Evolutionary conservation across 306 rosid genomes (phyloP).

Genomic region (Prunus kanzakura): DNA sequence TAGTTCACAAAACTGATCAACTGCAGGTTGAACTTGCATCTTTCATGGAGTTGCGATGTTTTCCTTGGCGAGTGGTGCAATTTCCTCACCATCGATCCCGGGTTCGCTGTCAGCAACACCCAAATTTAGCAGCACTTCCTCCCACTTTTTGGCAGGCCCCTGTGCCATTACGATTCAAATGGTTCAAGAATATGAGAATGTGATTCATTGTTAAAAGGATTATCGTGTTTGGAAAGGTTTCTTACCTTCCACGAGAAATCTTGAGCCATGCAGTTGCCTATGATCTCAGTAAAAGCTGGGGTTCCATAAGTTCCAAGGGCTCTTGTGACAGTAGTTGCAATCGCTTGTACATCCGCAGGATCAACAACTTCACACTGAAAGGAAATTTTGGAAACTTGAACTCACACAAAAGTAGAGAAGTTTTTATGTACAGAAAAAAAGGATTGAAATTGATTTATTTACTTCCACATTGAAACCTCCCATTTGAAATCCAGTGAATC

Average conservation of each 20-base stretch:
- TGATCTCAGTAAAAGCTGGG: slow-evolving; percentile 53
- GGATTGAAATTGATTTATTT: slow-evolving; percentile 17
- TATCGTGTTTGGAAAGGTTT: background rate
- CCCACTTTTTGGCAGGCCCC: slow-evolving; percentile 88
- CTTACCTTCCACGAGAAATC: slow-evolving; percentile 88
- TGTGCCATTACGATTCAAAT: slow-evolving; percentile 6
- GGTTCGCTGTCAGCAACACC: slow-evolving; percentile 59
- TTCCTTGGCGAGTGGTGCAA: slow-evolving; percentile 75
- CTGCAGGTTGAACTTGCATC: background rate
- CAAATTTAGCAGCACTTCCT: slow-evolving; percentile 53
- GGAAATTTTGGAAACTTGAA: slow-evolving; percentile 16
- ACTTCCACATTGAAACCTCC: slow-evolving; percentile 81
- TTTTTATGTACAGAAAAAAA: background rate
- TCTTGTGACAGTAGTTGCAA: slow-evolving; percentile 49
- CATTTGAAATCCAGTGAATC: slow-evolving; percentile 86
- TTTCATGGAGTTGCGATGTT: slow-evolving; percentile 62
- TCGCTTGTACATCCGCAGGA: slow-evolving; percentile 51
- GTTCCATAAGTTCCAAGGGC: slow-evolving; percentile 55
- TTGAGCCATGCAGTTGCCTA: slow-evolving; percentile 70
- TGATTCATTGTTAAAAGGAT: background rate
- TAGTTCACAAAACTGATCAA: background rate
- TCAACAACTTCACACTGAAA: slow-evolving; percentile 73
- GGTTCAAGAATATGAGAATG: background rate
- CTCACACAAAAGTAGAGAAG: background rate
- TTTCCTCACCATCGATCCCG: slow-evolving; percentile 69